phyloP scores from a whole-genome alignment of 495 filamentous ascomycete genomes.

The Aspergillus avenaceus region DNA sequence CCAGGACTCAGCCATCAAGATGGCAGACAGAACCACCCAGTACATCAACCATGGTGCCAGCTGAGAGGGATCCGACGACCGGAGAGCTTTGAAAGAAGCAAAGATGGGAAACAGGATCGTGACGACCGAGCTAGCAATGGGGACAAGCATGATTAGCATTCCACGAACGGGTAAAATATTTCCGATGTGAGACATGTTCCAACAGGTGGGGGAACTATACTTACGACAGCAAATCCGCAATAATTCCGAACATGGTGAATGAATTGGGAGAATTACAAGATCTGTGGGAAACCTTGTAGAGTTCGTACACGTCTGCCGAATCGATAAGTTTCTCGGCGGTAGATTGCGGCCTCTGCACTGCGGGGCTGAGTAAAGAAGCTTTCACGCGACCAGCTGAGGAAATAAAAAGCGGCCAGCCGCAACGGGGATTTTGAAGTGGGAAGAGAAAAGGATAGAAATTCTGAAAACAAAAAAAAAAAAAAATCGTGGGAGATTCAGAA shows the following conservation, averaged over 20 bases:
- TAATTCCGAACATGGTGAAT: constrained; percentile 70
- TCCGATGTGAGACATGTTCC: neutral
- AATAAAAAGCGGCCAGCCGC: constrained; percentile 13
- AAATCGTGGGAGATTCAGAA: neutral
- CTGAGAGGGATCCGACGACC: constrained; percentile 83
- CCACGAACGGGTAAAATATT: constrained; percentile 34
- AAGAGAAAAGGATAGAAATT: too few species aligned
- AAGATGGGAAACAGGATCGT: constrained; percentile 95
- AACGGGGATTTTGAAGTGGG: neutral
- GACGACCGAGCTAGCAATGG: constrained; percentile 58
- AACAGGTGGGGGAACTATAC: constrained; percentile 22
- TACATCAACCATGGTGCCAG: constrained; percentile 99
- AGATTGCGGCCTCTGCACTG: constrained; percentile 10
- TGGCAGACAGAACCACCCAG: constrained; percentile 87
- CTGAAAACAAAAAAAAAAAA: too few species aligned
- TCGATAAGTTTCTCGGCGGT: neutral
- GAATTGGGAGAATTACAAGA: neutral
- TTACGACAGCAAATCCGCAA: constrained; percentile 77
- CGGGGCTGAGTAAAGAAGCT: constrained; percentile 16
- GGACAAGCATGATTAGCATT: constrained; percentile 14
- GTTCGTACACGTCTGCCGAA: neutral
- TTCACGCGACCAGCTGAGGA: constrained; percentile 9
- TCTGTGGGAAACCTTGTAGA: neutral
- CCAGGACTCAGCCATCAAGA: constrained; percentile 82
- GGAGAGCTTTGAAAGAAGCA: constrained; percentile 96